Conservation (phyloP, 2,329 filamentous ascomycete genomes). For the Coniochaeta sp. region DNA sequence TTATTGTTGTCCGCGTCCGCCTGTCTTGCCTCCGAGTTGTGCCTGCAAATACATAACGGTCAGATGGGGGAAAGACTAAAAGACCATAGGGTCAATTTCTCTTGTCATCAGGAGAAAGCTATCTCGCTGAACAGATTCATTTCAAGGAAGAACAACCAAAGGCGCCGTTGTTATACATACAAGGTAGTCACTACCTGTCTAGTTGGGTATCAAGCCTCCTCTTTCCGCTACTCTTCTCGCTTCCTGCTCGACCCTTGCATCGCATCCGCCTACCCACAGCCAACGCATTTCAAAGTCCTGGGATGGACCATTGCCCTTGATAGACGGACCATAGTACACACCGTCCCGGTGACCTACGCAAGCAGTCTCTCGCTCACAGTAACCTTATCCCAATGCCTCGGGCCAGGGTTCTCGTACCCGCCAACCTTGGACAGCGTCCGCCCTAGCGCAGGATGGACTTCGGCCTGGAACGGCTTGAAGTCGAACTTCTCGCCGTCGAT, state of each 20-base stretch:
- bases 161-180: neutral
- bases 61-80: neutral
- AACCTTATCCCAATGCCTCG: conserved; percentile 38
- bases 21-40: neutral
- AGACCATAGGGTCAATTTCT: neutral
- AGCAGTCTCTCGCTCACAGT: neutral
- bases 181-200: conserved; percentile 13
- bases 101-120: neutral
- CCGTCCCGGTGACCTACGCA: neutral
- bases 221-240: neutral
- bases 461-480: conserved; percentile 85
- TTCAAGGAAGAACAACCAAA: neutral
- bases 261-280: neutral
- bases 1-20: too few species aligned
- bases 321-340: neutral
- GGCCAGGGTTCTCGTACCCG: conserved; percentile 59
- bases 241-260: neutral
- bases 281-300: neutral
- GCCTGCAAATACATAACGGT: neutral
- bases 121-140: neutral
- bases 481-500: conserved; percentile 87
- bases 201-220: conserved; percentile 16
- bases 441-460: conserved; percentile 75
- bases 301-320: neutral
- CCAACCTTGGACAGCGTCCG: conserved; percentile 75